These are phyloP conservation scores for Lycium ferocissimum DNA, from an alignment of 257 asterid species.

Conservation along the genomic window DNA sequence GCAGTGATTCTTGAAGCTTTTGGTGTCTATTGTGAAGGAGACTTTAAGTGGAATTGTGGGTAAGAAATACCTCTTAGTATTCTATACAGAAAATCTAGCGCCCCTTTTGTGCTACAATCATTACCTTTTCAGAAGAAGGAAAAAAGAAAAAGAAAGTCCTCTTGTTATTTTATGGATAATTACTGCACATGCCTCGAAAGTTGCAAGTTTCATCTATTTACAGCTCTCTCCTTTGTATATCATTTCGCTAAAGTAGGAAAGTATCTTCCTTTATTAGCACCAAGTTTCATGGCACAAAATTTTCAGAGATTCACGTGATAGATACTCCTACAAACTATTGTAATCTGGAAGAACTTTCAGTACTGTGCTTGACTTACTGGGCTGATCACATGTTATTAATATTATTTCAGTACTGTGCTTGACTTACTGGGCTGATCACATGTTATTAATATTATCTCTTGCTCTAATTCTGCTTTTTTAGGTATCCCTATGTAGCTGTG, in stretches of 20 bases:
- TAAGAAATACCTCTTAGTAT: constrained; percentile 46
- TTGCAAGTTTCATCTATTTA: neutral
- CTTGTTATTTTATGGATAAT: neutral
- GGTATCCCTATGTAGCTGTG: constrained; percentile 96
- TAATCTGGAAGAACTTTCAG: constrained; percentile 21
- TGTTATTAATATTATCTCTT: neutral
- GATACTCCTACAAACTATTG: constrained; percentile 20
- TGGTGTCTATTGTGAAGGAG: constrained; percentile 96
- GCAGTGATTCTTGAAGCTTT: constrained; percentile 97
- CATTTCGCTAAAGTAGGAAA: constrained; percentile 15
- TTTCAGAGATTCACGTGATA: constrained; percentile 8
- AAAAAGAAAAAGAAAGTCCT: constrained; percentile 4
- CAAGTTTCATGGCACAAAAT: neutral
- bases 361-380: neutral
- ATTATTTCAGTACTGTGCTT: constrained; percentile 8
- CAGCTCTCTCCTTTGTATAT: constrained; percentile 10
- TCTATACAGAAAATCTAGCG: neutral
- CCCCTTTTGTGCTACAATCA: neutral
- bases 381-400: neutral
- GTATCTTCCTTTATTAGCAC: constrained; percentile 5
- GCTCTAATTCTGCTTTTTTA: constrained; percentile 38
- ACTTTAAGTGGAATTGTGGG: constrained; percentile 96
- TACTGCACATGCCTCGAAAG: constrained; percentile 12
- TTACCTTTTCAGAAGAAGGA: neutral
- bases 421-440: neutral